Evolutionary conservation across 2,329 filamentous ascomycete species (phyloP).

Genomic region (Calonectria ilicicola): DNA sequence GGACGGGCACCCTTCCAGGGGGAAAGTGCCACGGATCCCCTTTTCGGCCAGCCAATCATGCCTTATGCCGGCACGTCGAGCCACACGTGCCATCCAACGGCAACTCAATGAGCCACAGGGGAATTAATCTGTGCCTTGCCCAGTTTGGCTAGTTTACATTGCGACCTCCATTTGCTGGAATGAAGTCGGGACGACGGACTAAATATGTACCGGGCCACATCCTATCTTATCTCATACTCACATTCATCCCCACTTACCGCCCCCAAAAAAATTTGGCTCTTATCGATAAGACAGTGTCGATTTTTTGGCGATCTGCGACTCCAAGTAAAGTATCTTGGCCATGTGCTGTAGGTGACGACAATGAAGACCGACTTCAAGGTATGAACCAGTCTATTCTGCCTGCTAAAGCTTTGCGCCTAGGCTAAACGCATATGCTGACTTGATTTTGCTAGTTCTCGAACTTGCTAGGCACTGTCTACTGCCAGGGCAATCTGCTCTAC

Average conservation of each 20-base stretch:
- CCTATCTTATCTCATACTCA: conserved; percentile 6
- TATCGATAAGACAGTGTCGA: conserved; percentile 52
- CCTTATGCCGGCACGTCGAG: conserved; percentile 1
- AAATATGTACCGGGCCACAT: conserved; percentile 48
- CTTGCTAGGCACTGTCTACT: conserved; percentile 97
- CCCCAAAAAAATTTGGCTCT: conserved; percentile 43
- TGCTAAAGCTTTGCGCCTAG: background rate
- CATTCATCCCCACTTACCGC: background rate
- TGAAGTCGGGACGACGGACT: conserved; percentile 41
- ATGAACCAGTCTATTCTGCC: conserved; percentile 36
- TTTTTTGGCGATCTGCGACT: conserved; percentile 47
- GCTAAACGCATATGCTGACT: background rate
- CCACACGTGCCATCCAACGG: conserved; percentile 28
- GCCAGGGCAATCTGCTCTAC: conserved; percentile 96
- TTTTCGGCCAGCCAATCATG: conserved; percentile 32
- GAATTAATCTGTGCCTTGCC: conserved; percentile 29
- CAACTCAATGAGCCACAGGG: conserved; percentile 25
- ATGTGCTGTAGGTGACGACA: conserved; percentile 61
- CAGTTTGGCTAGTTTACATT: conserved; percentile 25
- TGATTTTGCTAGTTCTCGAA: conserved; percentile 85
- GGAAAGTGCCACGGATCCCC: conserved; percentile 38
- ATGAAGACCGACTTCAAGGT: conserved; percentile 99
- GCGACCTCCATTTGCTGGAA: conserved; percentile 11
- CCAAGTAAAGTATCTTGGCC: conserved; percentile 48
- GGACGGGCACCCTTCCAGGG: conserved; percentile 14